Evolutionary conservation across 257 asterid genomes (phyloP).

Genomic region (Perilla frutescens): DNA sequence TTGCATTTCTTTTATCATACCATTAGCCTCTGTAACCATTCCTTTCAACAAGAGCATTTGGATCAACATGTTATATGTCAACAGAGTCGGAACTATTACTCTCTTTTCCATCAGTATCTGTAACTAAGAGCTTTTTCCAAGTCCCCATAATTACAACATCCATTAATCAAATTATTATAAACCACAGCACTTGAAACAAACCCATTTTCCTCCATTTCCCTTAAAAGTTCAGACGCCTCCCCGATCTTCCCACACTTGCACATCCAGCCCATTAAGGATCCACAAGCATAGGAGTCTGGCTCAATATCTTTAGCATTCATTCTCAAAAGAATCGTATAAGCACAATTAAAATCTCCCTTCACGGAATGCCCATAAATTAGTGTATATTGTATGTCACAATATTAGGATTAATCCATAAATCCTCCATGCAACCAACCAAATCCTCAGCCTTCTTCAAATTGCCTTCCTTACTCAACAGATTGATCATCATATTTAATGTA

Average conservation of each 20-base stretch:
- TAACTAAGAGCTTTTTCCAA: constrained; percentile 51
- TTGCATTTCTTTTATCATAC: constrained; percentile 53
- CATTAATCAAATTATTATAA: constrained; percentile 57
- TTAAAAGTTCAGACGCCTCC: constrained; percentile 51
- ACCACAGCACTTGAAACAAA: constrained; percentile 53
- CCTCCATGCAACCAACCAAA: constrained; percentile 50
- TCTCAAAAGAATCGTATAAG: constrained; percentile 38
- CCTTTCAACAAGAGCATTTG: constrained; percentile 52
- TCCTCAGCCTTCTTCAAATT: constrained; percentile 54
- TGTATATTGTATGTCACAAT: constrained; percentile 57
- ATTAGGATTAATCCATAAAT: constrained; percentile 54
- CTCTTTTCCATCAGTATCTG: constrained; percentile 58
- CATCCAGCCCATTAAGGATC: constrained; percentile 50
- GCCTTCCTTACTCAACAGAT: constrained; percentile 60
- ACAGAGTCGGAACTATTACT: constrained; percentile 50
- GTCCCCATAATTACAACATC: constrained; percentile 56
- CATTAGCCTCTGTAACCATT: constrained; percentile 41
- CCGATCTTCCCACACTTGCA: constrained; percentile 45
- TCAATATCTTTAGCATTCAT: constrained; percentile 47
- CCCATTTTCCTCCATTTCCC: constrained; percentile 54
- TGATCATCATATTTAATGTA: constrained; percentile 60
- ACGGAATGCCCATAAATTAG: constrained; percentile 48
- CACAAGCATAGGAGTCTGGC: constrained; percentile 57
- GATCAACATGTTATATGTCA: constrained; percentile 61
- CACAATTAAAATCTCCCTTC: constrained; percentile 50